Base-by-base conservation (phyloP, 441 rosid species). In the Cnidoscolus chayamansa region DNA sequence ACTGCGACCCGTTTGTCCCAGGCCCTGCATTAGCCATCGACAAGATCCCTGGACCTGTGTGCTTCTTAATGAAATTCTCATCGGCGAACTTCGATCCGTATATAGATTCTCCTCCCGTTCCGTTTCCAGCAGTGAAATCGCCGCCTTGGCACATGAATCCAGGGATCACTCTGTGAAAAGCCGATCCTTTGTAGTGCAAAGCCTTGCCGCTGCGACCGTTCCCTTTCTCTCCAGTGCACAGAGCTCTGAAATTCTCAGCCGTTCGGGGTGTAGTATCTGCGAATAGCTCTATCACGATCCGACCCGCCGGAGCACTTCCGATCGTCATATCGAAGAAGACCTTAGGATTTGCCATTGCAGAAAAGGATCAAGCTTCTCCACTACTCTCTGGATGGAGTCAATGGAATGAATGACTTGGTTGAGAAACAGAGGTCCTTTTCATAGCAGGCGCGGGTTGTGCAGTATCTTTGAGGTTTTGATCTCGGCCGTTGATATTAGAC, bases 191-290 rank as follows among this genome's bases (percentile, higher is more conserved):
- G 86, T 76, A 88, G 88, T 88, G 93, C 48, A 89, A 87, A 0
- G 94, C 89, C 84, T 88, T 88, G 16, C 93, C 83, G 55, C n/a
- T n/a, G 10, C 80, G 71, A 0, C 94, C 90, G 0, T 43, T 47
- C 6, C 94, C 97, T 40, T 88, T 93, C 86, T 93, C 96, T 8
- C 94, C 90, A 0, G 92, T 93, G 83, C 96, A 91, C 25, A 93
- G 94, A 1, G 89, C 87, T 0, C 93, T 86, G 88, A 93, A 93
- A 79, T 93, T 91, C 82, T 91, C 94, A 0, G 93, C 97, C 2
- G 97, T 91, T 35, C 67, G 74, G 0, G 96, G 94, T 0, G 76
- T 81, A 17, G 77, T 73, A 55, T 80, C 84, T 30, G 73, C 70
- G 78, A 53, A 81, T 40, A 81, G 78, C 84, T 81, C 83, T 59